Evolutionary conservation across 441 rosid genomes (phyloP).

Genomic region (Raphanus hybrid): DNA sequence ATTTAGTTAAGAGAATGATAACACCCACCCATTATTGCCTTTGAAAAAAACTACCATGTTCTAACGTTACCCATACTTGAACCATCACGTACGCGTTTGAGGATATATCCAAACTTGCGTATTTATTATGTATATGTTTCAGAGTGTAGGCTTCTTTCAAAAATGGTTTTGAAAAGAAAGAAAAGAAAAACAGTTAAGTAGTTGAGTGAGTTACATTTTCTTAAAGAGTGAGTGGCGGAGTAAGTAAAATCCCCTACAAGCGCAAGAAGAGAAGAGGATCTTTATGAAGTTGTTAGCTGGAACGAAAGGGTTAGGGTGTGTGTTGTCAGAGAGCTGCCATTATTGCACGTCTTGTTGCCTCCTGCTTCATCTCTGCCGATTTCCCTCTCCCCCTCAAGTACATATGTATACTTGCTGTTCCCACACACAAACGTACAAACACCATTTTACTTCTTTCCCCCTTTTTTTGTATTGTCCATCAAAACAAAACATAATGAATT

Average conservation of each 20-base stretch:
- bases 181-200: neutral
- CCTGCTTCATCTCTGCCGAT: no score
- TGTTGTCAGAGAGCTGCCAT: no score
- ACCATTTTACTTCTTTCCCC: conserved; percentile 7
- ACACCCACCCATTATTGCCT: neutral
- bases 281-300: no score
- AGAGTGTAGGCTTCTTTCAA: neutral
- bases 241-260: neutral
- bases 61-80: neutral
- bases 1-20: conserved; percentile 3
- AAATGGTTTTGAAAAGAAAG: neutral
- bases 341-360: no score
- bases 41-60: neutral
- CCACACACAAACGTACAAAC: neutral
- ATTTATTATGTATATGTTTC: neutral
- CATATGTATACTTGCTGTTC: no score
- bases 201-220: neutral
- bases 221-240: neutral
- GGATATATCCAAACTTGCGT: neutral
- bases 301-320: no score
- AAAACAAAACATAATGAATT: neutral
- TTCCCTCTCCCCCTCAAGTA: no score
- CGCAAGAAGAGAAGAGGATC: neutral
- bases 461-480: neutral
- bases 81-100: neutral